Percentiles rank a stretch among this genome's conserved stretches.
Evolutionary conservation across 2,329 filamentous ascomycete genomes (phyloP).

Genomic region (Colletotrichum tropicicola): DNA sequence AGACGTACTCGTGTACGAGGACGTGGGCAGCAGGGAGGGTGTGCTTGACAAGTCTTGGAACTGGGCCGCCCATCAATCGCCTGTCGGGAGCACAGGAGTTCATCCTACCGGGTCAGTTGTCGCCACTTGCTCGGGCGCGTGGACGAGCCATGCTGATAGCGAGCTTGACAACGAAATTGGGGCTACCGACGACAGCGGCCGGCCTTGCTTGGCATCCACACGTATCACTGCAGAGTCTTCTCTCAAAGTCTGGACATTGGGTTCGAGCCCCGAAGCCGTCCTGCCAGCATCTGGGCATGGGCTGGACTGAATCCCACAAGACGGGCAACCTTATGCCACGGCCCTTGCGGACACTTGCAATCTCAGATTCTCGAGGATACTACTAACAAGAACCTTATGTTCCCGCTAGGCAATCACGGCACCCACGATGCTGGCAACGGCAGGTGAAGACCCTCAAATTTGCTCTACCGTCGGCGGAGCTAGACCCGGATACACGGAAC

Average conservation of each 20-base stretch:
- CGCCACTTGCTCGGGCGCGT: constrained; percentile 66
- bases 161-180: constrained; percentile 16
- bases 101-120: constrained; percentile 64
- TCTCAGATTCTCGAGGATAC: neutral
- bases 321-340: neutral
- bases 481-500: too few relatives aligned
- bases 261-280: neutral
- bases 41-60: constrained; percentile 54
- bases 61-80: constrained; percentile 57
- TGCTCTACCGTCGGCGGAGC: too few relatives aligned
- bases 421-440: too few relatives aligned
- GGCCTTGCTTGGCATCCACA: constrained; percentile 23
- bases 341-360: neutral
- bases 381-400: too few relatives aligned
- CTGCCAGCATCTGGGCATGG: neutral
- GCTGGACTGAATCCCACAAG: neutral
- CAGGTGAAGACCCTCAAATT: too few relatives aligned
- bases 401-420: too few relatives aligned
- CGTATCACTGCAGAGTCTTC: constrained; percentile 27
- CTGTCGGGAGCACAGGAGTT: constrained; percentile 59
- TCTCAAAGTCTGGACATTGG: constrained; percentile 30
- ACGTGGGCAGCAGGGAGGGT: constrained; percentile 58
- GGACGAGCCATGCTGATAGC: constrained; percentile 46
- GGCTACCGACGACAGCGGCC: constrained; percentile 14
- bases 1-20: constrained; percentile 66